Conservation (phyloP, 192 early-diverging fungal species). For the Coemansia sp. region DNA sequence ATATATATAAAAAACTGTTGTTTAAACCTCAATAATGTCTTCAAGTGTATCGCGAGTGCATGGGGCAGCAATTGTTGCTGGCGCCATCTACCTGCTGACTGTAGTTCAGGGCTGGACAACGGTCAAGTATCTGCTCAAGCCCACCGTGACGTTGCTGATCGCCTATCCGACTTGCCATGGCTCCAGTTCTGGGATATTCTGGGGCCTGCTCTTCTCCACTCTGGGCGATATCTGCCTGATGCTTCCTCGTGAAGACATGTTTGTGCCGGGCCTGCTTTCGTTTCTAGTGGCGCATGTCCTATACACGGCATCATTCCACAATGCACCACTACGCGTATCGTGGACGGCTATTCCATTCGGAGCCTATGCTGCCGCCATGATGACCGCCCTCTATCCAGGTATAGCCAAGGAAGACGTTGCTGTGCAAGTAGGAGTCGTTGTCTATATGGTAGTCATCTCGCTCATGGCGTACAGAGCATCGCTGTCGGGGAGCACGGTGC, state of each 20-base stretch:
- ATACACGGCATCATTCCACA: slow-evolving; percentile 21
- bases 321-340: slow-evolving; percentile 2
- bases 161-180: slow-evolving; percentile 15
- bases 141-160: slow-evolving; percentile 34
- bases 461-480: slow-evolving; percentile 38
- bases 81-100: slow-evolving; percentile 23
- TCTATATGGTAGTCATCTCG: slow-evolving; percentile 28
- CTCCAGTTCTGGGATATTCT: slow-evolving; percentile 4
- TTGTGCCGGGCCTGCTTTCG: slow-evolving; percentile 37
- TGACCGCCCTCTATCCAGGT: slow-evolving; percentile 12
- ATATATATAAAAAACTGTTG: not conserved
- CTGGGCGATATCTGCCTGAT: slow-evolving; percentile 39
- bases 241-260: slow-evolving; percentile 28
- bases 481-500: slow-evolving; percentile 18
- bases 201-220: slow-evolving; percentile 29
- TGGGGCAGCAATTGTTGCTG: slow-evolving; percentile 4
- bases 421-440: slow-evolving; percentile 34
- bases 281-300: slow-evolving; percentile 40
- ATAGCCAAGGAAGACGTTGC: slow-evolving; percentile 17
- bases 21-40: not conserved
- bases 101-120: slow-evolving; percentile 7
- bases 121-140: slow-evolving; percentile 38
- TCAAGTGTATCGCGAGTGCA: slow-evolving; percentile 3
- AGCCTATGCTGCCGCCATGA: slow-evolving; percentile 24
- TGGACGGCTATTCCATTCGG: slow-evolving; percentile 25